Conservation (phyloP, 1,284 basidiomycete genomes). For the Ganoderma sp. region DNA sequence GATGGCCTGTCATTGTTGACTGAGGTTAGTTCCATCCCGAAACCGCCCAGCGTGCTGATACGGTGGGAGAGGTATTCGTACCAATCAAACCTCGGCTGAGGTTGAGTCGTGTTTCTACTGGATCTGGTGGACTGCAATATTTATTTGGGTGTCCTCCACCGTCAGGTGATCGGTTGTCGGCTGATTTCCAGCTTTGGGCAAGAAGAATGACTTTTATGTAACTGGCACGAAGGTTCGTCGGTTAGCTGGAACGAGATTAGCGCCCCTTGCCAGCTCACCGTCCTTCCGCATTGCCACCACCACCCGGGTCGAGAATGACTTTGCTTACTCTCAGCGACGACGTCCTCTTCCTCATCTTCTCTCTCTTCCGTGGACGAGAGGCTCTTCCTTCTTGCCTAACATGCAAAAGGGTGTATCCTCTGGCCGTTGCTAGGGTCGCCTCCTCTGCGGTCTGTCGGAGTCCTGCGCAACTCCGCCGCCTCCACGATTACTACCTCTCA, state of each 20-base stretch:
- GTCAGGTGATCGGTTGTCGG: too few species aligned
- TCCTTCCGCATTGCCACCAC: background rate
- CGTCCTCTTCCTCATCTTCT: conserved; percentile 19
- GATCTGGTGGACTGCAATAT: background rate
- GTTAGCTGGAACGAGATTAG: background rate
- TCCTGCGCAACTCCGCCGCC: background rate
- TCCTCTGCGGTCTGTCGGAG: background rate
- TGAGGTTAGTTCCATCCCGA: background rate
- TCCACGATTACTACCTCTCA: conserved; percentile 1
- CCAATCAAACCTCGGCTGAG: background rate
- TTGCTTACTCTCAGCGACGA: conserved; percentile 23
- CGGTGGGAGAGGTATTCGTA: background rate
- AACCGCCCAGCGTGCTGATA: background rate
- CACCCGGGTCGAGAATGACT: conserved; percentile 8
- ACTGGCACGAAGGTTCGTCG: background rate
- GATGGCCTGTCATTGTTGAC: conserved; percentile 16
- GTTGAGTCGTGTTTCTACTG: background rate
- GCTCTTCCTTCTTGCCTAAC: conserved; percentile 18
- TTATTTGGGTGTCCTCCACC: too few species aligned
- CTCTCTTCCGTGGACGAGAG: conserved; percentile 11
- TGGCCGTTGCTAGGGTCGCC: conserved; percentile 19
- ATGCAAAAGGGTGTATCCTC: conserved; percentile 10
- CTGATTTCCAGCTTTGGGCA: too few species aligned
- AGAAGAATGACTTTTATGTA: too few species aligned
- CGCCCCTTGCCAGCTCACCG: background rate